Evolutionary conservation across 1,284 basidiomycete genomes (phyloP).

Genomic region (Cutaneotrichosporon dermatis): DNA sequence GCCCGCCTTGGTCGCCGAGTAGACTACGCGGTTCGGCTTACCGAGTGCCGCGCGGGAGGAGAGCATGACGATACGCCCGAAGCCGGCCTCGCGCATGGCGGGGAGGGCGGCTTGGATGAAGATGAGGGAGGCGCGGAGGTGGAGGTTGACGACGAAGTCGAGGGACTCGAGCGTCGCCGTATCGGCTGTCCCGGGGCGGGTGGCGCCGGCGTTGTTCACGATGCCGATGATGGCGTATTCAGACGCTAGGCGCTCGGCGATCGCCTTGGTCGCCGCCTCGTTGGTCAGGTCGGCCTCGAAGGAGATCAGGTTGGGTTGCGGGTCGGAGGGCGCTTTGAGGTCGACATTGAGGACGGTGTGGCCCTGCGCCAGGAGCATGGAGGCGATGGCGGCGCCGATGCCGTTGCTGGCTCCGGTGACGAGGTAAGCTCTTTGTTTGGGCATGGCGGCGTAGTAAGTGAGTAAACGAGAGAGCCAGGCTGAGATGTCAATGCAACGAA

Average conservation of each 20-base stretch:
- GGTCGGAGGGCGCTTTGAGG: constrained; percentile 55
- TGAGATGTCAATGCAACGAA: too few relatives aligned
- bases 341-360: constrained; percentile 58
- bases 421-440: constrained; percentile 19
- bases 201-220: constrained; percentile 22
- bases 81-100: constrained; percentile 7
- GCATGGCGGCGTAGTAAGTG: neutral
- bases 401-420: constrained; percentile 48
- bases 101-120: constrained; percentile 9
- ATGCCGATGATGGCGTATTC: constrained; percentile 11
- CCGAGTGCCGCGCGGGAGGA: constrained; percentile 15
- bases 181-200: constrained; percentile 21
- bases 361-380: constrained; percentile 53
- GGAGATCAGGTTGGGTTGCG: constrained; percentile 56
- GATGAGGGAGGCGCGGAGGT: constrained; percentile 47
- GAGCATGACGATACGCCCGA: constrained; percentile 18
- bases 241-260: neutral
- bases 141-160: constrained; percentile 73
- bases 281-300: constrained; percentile 10
- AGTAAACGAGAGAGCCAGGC: too few relatives aligned
- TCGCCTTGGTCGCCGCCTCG: neutral
- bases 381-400: constrained; percentile 45
- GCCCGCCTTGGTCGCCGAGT: constrained; percentile 81
- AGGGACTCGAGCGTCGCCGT: constrained; percentile 16
- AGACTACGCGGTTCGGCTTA: constrained; percentile 69